These are phyloP conservation scores for Oemleria cerasiformis DNA, from an alignment of 306 rosid genomes.

Conservation along the genomic window DNA sequence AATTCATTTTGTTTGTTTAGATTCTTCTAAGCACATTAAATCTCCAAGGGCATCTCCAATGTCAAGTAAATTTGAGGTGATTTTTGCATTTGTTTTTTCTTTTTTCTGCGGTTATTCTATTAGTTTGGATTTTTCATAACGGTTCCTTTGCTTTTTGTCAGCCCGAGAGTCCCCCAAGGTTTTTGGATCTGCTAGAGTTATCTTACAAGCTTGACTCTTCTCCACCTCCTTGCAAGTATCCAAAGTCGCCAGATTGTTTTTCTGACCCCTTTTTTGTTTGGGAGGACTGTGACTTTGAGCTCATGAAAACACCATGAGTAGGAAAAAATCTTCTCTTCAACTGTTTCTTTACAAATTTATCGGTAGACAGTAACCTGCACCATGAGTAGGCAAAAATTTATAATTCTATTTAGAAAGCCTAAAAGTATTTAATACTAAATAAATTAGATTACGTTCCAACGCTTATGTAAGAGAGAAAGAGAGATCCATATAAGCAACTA, in stretches of 20 bases:
- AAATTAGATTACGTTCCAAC: neutral
- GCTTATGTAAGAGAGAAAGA: too few relatives aligned
- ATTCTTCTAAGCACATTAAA: conserved; percentile 8
- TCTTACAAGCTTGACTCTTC: conserved; percentile 13
- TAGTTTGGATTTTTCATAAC: neutral
- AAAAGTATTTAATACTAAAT: neutral
- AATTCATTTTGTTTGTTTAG: conserved; percentile 20
- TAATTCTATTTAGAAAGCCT: neutral
- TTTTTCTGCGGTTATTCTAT: neutral
- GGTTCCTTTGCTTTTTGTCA: neutral
- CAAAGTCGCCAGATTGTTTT: neutral
- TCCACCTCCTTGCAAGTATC: conserved; percentile 7
- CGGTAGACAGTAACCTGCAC: conserved; percentile 93
- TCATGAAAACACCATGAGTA: conserved; percentile 2
- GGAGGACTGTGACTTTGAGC: neutral
- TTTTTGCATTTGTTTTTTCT: neutral
- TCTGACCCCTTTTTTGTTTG: conserved; percentile 26
- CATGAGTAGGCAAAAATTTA: conserved; percentile 5
- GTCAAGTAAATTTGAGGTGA: conserved; percentile 36
- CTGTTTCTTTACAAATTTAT: conserved; percentile 93
- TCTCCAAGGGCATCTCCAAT: neutral
- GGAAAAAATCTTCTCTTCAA: conserved; percentile 99
- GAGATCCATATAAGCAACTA: neutral
- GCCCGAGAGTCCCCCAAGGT: neutral
- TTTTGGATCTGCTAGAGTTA: neutral